These are phyloP conservation scores for Ogataea populi-albae DNA, from an alignment of 805 yeast genomes.

Conservation along the genomic window DNA sequence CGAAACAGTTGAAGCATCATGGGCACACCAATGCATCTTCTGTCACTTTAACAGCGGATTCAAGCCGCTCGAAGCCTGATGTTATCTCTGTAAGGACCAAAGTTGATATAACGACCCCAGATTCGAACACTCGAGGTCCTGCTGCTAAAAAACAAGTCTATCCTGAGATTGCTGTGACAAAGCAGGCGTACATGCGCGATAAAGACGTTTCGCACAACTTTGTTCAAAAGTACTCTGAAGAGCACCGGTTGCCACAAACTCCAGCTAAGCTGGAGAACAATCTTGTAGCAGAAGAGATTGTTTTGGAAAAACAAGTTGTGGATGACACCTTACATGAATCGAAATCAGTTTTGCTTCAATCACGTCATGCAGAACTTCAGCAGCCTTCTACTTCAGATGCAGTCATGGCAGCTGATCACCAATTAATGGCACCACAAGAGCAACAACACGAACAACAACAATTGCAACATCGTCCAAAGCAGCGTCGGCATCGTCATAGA, in stretches of 20 bases:
- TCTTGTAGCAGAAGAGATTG: slow-evolving; percentile 2
- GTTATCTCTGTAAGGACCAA: slow-evolving; percentile 8
- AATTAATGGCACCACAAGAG: too few species aligned
- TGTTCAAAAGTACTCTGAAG: slow-evolving; percentile 12
- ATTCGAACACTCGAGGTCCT: slow-evolving; percentile 15
- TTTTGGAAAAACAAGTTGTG: slow-evolving; percentile 3
- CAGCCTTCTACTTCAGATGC: too few species aligned
- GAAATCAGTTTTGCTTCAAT: too few species aligned
- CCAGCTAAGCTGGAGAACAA: slow-evolving; percentile 8
- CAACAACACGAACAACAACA: slow-evolving; percentile 15
- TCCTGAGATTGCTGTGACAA: slow-evolving; percentile 27
- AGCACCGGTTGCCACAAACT: slow-evolving; percentile 16
- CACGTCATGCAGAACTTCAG: too few species aligned
- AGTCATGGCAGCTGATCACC: too few species aligned
- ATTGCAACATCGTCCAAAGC: slow-evolving; percentile 29
- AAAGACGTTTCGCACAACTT: slow-evolving; percentile 7
- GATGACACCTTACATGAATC: too few species aligned
- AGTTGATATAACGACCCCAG: slow-evolving; percentile 7
- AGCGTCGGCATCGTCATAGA: slow-evolving; percentile 54
- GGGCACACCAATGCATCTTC: slow-evolving; percentile 12
- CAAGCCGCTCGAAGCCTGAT: slow-evolving; percentile 11
- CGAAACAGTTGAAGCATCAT: slow-evolving; percentile 9
- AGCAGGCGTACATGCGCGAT: slow-evolving; percentile 9
- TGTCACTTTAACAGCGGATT: slow-evolving; percentile 11
- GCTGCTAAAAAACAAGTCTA: slow-evolving; percentile 20